Evolutionary conservation across 768 basidiomycete genomes (phyloP).

Genomic region (Hypsizygus marmoreus): DNA sequence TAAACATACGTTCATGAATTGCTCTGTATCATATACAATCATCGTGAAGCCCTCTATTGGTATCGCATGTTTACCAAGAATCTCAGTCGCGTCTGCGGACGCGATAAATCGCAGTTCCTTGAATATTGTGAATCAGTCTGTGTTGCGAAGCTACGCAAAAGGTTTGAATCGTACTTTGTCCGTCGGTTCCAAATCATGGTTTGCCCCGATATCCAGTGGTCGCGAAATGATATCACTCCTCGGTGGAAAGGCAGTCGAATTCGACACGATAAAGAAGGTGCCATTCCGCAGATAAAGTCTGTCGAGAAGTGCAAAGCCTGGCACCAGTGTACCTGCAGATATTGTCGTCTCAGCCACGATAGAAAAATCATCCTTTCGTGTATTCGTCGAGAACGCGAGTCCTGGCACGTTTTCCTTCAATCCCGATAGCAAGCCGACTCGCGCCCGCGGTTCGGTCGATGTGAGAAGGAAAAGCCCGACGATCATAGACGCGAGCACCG

Average conservation of each 20-base stretch:
- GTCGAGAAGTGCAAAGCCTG: constrained; percentile 76
- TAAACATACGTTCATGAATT: constrained; percentile 23
- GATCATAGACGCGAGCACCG: constrained; percentile 7
- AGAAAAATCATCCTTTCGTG: neutral
- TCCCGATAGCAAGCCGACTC: too few relatives aligned
- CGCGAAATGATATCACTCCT: constrained; percentile 43
- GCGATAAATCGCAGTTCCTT: constrained; percentile 22
- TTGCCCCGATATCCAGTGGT: constrained; percentile 25
- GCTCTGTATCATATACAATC: constrained; percentile 23
- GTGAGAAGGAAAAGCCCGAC: neutral
- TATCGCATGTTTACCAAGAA: constrained; percentile 19
- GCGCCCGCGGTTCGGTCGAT: neutral
- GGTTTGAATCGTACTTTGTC: constrained; percentile 23
- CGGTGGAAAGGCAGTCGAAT: constrained; percentile 42
- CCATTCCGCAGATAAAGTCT: constrained; percentile 77
- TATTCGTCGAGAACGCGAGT: too few relatives aligned
- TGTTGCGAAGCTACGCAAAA: neutral
- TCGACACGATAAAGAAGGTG: constrained; percentile 63
- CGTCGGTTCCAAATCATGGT: constrained; percentile 27
- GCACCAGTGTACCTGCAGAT: constrained; percentile 40
- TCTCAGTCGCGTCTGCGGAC: constrained; percentile 13
- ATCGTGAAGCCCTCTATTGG: constrained; percentile 18
- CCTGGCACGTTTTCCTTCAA: too few relatives aligned
- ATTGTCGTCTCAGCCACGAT: constrained; percentile 26
- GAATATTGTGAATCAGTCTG: neutral